Evolutionary conservation across 2,329 filamentous ascomycete species (phyloP), one percentile per base, ranked within the genome.

Genomic region (Aquanectria penicillioides): DNA sequence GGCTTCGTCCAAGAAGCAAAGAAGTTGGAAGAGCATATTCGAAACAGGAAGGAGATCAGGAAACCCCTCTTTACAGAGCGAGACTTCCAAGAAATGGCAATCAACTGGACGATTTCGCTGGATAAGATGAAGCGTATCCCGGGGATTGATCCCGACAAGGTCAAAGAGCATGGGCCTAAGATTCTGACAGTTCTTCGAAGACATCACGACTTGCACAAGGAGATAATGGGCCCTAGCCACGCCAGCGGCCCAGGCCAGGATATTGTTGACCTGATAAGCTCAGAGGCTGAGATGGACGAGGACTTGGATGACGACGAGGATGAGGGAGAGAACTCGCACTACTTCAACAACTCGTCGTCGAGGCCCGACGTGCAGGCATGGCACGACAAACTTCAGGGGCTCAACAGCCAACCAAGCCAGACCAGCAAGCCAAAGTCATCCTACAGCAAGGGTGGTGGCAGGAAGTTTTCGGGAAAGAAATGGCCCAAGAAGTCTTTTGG

Each of bases 21-120:
- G 67, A 74, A 75, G 17, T 53, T 86, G 13, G 86, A 89, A 65
- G 85, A 88, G 66, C 77, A 81, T 2, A 79, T 94, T 20, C 84
- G 89, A 66, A 85, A 86, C 61, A 79, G 80, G 20, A 85, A 85
- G 47, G 78, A 80, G 5, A 74, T 90, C 26, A 82, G 85, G 8
- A 78, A 80, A 18, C 81, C 84, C 4, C 78, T 89, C 1, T 95
- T 95, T 71, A 88, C 86, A 0, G 89, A 93, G 59, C 81, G 81
- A 18, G 82, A 92, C 12, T 82, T 93, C 47, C 86, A 88, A 29
- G 84, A 89, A 65, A 94, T 95, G 89, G 89, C 86, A 11, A 86
- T 93, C 46, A 75, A 81, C 28, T 90, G 90, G 80, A 91, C 90
- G 1, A 81, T 78, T 7, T 86, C 80, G 8, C 68, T 86, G 9